A percentile compares a stretch with the other conserved stretches of the same genome.
phyloP scores from a whole-genome alignment of 768 basidiomycete species.

The Collybia sordida region DNA sequence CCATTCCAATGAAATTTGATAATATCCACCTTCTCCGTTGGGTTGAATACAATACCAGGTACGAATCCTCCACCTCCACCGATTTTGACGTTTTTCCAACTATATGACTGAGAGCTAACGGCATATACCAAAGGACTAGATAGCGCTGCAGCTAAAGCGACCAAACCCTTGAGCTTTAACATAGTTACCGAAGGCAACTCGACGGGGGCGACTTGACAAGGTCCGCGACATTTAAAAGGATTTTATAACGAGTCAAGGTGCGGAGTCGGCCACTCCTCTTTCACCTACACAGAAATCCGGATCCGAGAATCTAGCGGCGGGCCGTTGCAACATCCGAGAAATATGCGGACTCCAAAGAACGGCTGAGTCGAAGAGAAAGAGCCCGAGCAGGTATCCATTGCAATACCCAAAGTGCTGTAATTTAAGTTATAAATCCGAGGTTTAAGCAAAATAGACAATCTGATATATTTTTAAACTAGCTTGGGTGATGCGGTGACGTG shows the following conservation, averaged over 20 bases:
- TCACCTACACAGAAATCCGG: background rate
- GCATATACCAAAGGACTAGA: conserved; percentile 30
- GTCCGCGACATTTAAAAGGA: too few species aligned
- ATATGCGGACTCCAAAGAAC: conserved; percentile 13
- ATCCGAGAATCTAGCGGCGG: conserved; percentile 22
- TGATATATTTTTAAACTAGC: background rate
- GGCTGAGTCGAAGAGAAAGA: background rate
- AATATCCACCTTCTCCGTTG: conserved; percentile 39
- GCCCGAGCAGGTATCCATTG: background rate
- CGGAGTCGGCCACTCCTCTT: background rate
- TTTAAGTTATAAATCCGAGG: conserved; percentile 3
- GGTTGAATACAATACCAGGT: conserved; percentile 62
- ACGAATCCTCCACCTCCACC: conserved; percentile 51
- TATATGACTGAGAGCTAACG: conserved; percentile 50
- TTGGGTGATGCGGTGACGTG: too few species aligned
- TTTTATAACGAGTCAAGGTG: conserved; percentile 11
- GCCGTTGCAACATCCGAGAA: conserved; percentile 17
- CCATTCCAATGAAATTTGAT: background rate
- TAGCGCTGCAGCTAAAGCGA: conserved; percentile 25
- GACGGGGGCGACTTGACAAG: background rate
- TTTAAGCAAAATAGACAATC: conserved; percentile 10
- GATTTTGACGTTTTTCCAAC: conserved; percentile 64
- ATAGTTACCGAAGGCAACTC: conserved; percentile 18
- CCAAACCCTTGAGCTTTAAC: conserved; percentile 29
- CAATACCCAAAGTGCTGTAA: conserved; percentile 6